These are phyloP conservation scores for Trichoderma sp. DNA, from an alignment of 2,329 filamentous ascomycete species.

Conservation along the genomic window DNA sequence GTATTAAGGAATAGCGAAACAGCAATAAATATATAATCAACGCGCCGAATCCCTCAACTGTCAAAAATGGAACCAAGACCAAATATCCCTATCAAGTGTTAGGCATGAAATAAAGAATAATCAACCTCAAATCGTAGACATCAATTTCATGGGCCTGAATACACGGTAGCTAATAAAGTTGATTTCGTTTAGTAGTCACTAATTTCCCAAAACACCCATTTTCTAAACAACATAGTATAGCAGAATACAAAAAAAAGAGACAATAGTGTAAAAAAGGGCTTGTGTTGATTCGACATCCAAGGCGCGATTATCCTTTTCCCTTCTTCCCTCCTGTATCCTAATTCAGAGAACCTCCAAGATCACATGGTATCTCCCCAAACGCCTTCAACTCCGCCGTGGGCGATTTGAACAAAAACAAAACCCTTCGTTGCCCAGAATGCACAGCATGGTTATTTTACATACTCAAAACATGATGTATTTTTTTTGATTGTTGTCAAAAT, in stretches of 20 bases:
- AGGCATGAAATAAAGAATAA: neutral
- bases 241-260: constrained; percentile 1
- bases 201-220: constrained; percentile 16
- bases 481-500: neutral
- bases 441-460: constrained; percentile 41
- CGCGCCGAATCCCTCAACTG: neutral
- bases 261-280: neutral
- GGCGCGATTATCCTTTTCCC: constrained; percentile 28
- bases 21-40: neutral
- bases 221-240: constrained; percentile 18
- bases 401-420: constrained; percentile 33
- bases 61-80: neutral
- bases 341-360: constrained; percentile 31
- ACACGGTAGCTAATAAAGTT: neutral
- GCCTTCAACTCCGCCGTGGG: constrained; percentile 41
- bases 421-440: constrained; percentile 36
- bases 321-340: constrained; percentile 29
- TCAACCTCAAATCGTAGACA: neutral
- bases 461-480: constrained; percentile 27
- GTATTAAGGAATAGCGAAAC: neutral
- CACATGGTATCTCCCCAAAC: constrained; percentile 45
- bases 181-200: neutral
- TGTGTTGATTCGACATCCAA: constrained; percentile 24
- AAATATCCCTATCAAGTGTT: neutral
- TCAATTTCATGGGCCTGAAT: neutral